phyloP scores from a whole-genome alignment of 768 basidiomycete species.

The Mycena maculata region DNA sequence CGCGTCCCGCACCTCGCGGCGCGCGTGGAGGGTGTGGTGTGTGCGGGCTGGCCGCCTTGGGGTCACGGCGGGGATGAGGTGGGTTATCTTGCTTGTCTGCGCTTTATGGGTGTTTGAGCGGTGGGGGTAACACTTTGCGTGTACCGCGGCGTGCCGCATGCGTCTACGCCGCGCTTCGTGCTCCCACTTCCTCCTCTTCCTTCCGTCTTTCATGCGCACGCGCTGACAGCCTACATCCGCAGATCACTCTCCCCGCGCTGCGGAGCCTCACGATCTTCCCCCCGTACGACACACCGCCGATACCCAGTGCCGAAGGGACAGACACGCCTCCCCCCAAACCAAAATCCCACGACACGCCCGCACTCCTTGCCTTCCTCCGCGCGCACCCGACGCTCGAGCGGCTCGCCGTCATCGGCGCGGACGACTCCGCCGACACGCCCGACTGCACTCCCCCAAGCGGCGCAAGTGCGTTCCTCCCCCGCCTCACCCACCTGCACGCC shows the following conservation, averaged over 20 bases:
- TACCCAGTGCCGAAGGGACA: not conserved
- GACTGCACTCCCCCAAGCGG: not conserved
- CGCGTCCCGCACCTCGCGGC: slow-evolving; percentile 14
- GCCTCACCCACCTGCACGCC: slow-evolving; percentile 34
- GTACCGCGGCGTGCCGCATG: not conserved
- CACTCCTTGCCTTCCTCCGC: slow-evolving; percentile 28
- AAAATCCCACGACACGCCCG: not conserved
- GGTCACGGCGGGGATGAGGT: not conserved
- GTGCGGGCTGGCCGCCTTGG: slow-evolving; percentile 32
- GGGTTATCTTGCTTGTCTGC: too few relatives aligned
- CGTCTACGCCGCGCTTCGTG: not conserved
- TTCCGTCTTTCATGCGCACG: not conserved
- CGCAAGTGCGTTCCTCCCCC: slow-evolving; percentile 21
- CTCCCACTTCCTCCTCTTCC: not conserved
- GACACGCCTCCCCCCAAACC: not conserved
- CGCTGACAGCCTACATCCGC: not conserved
- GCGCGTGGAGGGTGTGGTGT: slow-evolving; percentile 22
- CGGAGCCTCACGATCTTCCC: slow-evolving; percentile 28
- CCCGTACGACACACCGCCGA: not conserved
- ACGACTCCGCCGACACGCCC: not conserved
- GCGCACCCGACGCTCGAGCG: slow-evolving; percentile 33
- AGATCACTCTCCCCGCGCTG: slow-evolving; percentile 23
- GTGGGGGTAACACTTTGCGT: too few relatives aligned
- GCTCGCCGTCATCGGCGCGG: slow-evolving; percentile 26
- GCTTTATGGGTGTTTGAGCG: too few relatives aligned